Evolutionary conservation across 1,284 basidiomycete species (phyloP), one percentile per base, ranked within the genome.

Genomic region (Cutaneotrichosporon dermatis): DNA sequence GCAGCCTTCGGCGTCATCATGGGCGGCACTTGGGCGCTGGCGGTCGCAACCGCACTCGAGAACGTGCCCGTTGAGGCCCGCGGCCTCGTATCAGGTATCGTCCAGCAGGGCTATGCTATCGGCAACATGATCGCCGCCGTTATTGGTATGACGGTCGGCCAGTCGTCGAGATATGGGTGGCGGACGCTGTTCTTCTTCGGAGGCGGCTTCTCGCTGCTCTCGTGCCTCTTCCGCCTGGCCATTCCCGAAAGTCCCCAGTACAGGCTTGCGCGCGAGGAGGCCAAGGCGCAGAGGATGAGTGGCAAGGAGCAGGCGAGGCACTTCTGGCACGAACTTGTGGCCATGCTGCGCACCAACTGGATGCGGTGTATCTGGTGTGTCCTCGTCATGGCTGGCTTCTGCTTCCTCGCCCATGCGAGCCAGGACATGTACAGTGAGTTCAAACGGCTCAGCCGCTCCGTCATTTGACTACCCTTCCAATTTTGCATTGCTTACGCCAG

Each of bases 1-100:
- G 85, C 87, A 4, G 79, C 91, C 48, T 92, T 92, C 69, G 90
- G 90, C 66, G 83, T 94, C 56, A 87, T 86, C 6, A 96, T 96
- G 92, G 91, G 80, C 13, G 80, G 80, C 6, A 79, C 81, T 41
- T 81, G 80, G 78, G 77, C 79, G 25, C 69, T 72, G 59, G 74
- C 76, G 0, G 71, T 70, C 34, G 70, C 74, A 36, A 64, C 66
- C 15, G 86, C 88, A 0, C 84, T 97, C 11, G 94, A 96, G 75
- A 92, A 90, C 74, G 82, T 95, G 35, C 92, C 93, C 0, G 85
- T 89, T 16, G 89, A 90, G 65, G 82, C 85, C 4, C 88, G 94
- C 71, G 94, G 94, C 34, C 77, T 96, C 3, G 87, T 86, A 13
- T 87, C 85, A 12, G 93, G 94, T 25, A 79, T 96, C 57, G 74